These are phyloP conservation scores for Rutstroemia sp. DNA, from an alignment of 2,329 filamentous ascomycete species.

Conservation along the genomic window DNA sequence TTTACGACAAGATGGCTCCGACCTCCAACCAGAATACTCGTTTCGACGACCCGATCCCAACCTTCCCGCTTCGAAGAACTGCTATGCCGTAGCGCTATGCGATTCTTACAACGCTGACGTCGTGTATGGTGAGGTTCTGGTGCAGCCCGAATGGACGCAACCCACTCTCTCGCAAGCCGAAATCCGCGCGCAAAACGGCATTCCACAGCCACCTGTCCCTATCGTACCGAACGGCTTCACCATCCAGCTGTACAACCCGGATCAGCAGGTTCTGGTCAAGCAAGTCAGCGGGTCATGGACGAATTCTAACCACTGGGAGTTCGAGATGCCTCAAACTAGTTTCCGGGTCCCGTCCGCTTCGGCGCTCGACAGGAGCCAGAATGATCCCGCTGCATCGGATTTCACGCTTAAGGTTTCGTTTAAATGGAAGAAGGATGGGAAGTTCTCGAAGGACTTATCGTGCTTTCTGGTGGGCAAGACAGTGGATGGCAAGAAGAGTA, in stretches of 20 bases:
- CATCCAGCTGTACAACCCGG: conserved; percentile 91
- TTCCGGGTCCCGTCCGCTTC: conserved; percentile 77
- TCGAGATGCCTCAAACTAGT: conserved; percentile 80
- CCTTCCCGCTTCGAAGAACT: conserved; percentile 64
- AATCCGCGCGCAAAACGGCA: conserved; percentile 61
- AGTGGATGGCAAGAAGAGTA: conserved; percentile 66
- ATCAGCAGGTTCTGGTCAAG: conserved; percentile 68
- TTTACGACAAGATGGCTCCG: conserved; percentile 67
- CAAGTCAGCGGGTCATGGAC: conserved; percentile 73
- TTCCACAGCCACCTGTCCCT: conserved; percentile 59
- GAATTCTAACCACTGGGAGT: conserved; percentile 76
- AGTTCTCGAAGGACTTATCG: conserved; percentile 78
- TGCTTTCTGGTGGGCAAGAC: conserved; percentile 80
- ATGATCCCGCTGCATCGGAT: conserved; percentile 47
- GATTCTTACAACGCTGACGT: conserved; percentile 76
- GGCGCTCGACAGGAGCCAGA: conserved; percentile 65
- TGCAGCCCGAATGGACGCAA: conserved; percentile 79
- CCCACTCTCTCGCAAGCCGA: conserved; percentile 76
- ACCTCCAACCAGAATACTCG: conserved; percentile 73
- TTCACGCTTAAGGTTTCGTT: conserved; percentile 71
- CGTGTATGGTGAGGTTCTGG: conserved; percentile 78
- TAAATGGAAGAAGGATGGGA: conserved; percentile 82
- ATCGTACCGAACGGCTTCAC: conserved; percentile 70
- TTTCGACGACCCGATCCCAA: conserved; percentile 68
- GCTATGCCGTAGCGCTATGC: conserved; percentile 79